Conservation (phyloP, 352 stramenopile species). For the Phytopythium boreale region DNA sequence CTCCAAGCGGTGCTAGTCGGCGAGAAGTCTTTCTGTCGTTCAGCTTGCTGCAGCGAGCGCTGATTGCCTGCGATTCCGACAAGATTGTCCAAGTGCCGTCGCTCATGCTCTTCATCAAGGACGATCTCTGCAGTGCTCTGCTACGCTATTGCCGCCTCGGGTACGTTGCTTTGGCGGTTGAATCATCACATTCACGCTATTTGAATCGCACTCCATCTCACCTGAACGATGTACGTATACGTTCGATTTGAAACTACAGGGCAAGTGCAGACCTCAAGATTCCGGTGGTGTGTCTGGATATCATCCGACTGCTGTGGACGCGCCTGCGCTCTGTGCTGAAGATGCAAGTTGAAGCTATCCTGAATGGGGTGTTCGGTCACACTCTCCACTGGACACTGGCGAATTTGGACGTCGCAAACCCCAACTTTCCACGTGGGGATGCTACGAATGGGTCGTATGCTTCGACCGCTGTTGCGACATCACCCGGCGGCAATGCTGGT, state of each 20-base stretch:
- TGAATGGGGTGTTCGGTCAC: conserved; percentile 69
- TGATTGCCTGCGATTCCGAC: conserved; percentile 52
- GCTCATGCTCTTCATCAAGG: conserved; percentile 81
- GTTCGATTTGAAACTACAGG: conserved; percentile 16
- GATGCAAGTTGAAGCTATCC: conserved; percentile 77
- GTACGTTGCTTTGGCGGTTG: conserved; percentile 18
- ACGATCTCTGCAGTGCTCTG: conserved; percentile 75
- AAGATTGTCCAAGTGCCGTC: conserved; percentile 52
- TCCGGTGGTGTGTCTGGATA: conserved; percentile 48
- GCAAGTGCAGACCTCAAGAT: conserved; percentile 56
- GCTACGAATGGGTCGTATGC: conserved; percentile 11
- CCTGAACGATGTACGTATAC: background rate
- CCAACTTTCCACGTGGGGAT: conserved; percentile 48
- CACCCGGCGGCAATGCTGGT: background rate
- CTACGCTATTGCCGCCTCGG: conserved; percentile 70
- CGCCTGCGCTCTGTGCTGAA: conserved; percentile 70
- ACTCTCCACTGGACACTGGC: conserved; percentile 67
- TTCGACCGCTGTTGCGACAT: background rate
- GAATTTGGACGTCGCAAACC: conserved; percentile 59
- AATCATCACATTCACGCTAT: background rate
- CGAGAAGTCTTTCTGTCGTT: conserved; percentile 75
- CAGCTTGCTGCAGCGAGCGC: conserved; percentile 48
- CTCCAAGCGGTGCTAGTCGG: conserved; percentile 24
- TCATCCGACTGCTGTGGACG: conserved; percentile 74
- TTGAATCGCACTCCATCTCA: background rate